Evolutionary conservation across 306 rosid genomes (phyloP).

Genomic region (Hylodesmum podocarpum): DNA sequence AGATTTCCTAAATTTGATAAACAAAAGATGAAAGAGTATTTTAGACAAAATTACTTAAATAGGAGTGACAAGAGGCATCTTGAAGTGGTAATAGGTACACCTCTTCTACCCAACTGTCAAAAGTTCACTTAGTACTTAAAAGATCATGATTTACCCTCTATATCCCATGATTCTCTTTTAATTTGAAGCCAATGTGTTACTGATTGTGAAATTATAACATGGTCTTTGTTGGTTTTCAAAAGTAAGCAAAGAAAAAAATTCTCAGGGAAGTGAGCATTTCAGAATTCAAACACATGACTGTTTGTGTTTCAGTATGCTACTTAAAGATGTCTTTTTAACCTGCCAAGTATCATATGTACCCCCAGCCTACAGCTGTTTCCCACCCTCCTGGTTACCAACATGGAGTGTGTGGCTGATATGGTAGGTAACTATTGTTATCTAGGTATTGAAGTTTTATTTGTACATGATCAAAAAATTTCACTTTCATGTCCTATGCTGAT

Average conservation of each 20-base stretch:
- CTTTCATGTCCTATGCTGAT: not conserved
- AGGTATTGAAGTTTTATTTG: not conserved
- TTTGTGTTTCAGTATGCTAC: not conserved
- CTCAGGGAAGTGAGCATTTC: not conserved
- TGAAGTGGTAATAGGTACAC: too few relatives aligned
- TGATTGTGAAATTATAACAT: not conserved
- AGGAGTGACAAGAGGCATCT: not conserved
- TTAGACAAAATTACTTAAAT: not conserved
- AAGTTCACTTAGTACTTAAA: not conserved
- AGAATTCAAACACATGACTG: not conserved
- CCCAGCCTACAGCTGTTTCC: too few relatives aligned
- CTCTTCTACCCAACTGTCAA: not conserved
- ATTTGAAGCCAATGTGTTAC: not conserved
- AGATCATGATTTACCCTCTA: not conserved
- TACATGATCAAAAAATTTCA: not conserved
- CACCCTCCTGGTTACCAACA: not conserved
- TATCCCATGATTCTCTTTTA: not conserved
- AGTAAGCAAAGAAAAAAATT: not conserved
- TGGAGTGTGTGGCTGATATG: not conserved
- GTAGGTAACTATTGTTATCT: not conserved
- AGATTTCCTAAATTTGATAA: not conserved
- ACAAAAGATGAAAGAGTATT: not conserved
- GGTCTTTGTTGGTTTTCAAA: not conserved
- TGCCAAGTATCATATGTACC: too few relatives aligned
- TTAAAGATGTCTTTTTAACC: too few relatives aligned